These are phyloP conservation scores for Aspergillus clavatus DNA, from an alignment of 2,329 filamentous ascomycete species.

Conservation along the genomic window DNA sequence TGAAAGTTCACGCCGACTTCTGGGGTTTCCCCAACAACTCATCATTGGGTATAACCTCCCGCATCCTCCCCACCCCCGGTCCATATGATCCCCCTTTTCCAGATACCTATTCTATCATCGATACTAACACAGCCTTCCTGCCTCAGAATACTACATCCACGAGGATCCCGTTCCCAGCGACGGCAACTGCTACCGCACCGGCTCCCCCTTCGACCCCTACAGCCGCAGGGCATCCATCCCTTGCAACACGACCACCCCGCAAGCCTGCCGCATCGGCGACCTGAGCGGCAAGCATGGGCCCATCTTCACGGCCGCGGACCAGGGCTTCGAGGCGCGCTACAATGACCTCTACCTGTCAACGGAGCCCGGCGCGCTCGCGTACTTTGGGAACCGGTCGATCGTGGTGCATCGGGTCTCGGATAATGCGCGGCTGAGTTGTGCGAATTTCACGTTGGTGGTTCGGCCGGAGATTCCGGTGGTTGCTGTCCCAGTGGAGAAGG, in stretches of 20 bases:
- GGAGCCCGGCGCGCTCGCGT: constrained; percentile 38
- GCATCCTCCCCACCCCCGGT: no score
- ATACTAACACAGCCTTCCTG: constrained; percentile 7
- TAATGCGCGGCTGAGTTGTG: constrained; percentile 53
- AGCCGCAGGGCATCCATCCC: constrained; percentile 56
- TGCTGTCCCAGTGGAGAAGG: background rate
- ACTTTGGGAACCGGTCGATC: constrained; percentile 51
- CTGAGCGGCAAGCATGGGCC: constrained; percentile 68
- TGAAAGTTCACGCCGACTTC: constrained; percentile 53
- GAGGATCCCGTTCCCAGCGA: constrained; percentile 56
- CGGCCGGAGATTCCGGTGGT: background rate
- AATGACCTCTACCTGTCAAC: constrained; percentile 49
- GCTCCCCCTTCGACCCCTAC: constrained; percentile 67
- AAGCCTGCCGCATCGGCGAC: constrained; percentile 72
- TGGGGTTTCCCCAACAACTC: constrained; percentile 52
- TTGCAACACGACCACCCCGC: constrained; percentile 55
- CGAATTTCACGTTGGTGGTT: constrained; percentile 44
- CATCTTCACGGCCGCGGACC: constrained; percentile 46
- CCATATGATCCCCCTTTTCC: no score
- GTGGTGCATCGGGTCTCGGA: constrained; percentile 50
- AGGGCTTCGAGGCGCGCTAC: constrained; percentile 34
- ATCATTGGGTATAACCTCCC: constrained; percentile 60
- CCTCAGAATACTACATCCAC: constrained; percentile 70
- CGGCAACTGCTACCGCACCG: constrained; percentile 67
- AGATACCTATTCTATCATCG: no score